phyloP scores from a whole-genome alignment of 805 yeast genomes.

The Ogataea sp. region DNA sequence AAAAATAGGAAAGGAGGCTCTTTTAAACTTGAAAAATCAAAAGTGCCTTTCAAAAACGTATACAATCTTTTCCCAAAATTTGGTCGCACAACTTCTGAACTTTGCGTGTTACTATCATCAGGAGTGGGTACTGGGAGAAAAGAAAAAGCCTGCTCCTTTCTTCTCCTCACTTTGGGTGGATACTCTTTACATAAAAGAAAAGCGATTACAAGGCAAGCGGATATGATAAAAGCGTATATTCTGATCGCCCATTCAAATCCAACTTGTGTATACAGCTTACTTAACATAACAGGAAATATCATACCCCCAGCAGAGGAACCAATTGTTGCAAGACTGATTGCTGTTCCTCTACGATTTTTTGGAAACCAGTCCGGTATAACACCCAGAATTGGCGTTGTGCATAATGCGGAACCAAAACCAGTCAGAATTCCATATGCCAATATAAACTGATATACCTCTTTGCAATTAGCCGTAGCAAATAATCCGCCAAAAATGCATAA shows the following conservation, averaged over 20 bases:
- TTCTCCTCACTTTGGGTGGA: slow-evolving; percentile 26
- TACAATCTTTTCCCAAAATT: not conserved
- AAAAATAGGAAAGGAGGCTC: slow-evolving; percentile 31
- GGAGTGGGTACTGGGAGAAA: not conserved
- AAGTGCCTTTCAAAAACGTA: slow-evolving; percentile 9
- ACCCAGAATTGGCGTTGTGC: slow-evolving; percentile 47
- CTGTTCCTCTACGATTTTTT: slow-evolving; percentile 37
- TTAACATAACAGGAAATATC: slow-evolving; percentile 40
- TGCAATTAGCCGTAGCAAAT: slow-evolving; percentile 31
- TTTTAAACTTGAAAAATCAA: slow-evolving; percentile 27
- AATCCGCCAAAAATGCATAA: slow-evolving; percentile 26
- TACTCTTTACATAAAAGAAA: slow-evolving; percentile 18
- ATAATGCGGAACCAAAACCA: slow-evolving; percentile 35
- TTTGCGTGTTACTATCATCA: too few species aligned
- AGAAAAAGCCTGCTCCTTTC: slow-evolving; percentile 8
- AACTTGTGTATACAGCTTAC: slow-evolving; percentile 32
- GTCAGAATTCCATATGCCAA: slow-evolving; percentile 35
- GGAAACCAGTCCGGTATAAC: slow-evolving; percentile 55
- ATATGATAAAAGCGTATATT: slow-evolving; percentile 36
- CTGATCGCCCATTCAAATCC: slow-evolving; percentile 52
- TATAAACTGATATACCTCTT: slow-evolving; percentile 34
- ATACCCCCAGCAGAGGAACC: slow-evolving; percentile 49
- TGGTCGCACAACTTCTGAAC: too few species aligned
- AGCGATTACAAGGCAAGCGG: slow-evolving; percentile 7
- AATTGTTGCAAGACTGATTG: slow-evolving; percentile 47